Percentiles rank a stretch among this genome's conserved stretches.
Conservation (phyloP, 768 basidiomycete genomes). For the Suillus discolor region DNA sequence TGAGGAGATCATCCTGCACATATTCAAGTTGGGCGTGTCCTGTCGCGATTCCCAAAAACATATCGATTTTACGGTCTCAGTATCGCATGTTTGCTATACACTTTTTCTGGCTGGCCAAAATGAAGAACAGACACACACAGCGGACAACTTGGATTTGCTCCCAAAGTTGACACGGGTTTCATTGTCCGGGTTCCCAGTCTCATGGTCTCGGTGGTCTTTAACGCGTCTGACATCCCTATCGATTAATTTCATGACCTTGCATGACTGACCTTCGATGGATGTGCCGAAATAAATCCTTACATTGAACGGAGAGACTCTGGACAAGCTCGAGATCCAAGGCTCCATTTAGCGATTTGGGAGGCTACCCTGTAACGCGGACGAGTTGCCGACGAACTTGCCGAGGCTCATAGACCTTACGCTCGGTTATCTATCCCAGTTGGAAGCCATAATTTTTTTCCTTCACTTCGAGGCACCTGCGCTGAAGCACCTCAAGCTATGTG, state of each 20-base stretch:
- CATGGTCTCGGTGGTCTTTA: constrained; percentile 13
- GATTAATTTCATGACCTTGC: constrained; percentile 6
- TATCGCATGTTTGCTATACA: constrained; percentile 41
- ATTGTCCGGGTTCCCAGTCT: not conserved
- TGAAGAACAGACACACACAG: too few relatives aligned
- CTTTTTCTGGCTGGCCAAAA: not conserved
- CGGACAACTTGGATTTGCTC: not conserved
- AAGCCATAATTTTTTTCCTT: constrained; percentile 4
- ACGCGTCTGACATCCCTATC: constrained; percentile 11
- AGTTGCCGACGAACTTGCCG: constrained; percentile 1
- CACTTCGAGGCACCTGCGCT: constrained; percentile 6
- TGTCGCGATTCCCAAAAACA: not conserved
- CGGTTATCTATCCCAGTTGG: constrained; percentile 10
- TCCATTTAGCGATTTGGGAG: not conserved
- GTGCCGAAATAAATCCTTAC: not conserved
- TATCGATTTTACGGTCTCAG: constrained; percentile 25
- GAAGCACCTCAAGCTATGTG: constrained; percentile 9
- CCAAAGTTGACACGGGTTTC: constrained; percentile 5
- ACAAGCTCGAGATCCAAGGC: constrained; percentile 10
- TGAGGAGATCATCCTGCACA: constrained; percentile 9
- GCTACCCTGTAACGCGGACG: not conserved
- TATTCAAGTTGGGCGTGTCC: constrained; percentile 10
- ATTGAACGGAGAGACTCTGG: constrained; percentile 7
- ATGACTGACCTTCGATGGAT: constrained; percentile 4
- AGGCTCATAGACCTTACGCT: constrained; percentile 9